Percentiles rank a stretch among this genome's conserved stretches.
Conservation (phyloP, 2,329 filamentous ascomycete species). For the Paecilomyces formosus region DNA sequence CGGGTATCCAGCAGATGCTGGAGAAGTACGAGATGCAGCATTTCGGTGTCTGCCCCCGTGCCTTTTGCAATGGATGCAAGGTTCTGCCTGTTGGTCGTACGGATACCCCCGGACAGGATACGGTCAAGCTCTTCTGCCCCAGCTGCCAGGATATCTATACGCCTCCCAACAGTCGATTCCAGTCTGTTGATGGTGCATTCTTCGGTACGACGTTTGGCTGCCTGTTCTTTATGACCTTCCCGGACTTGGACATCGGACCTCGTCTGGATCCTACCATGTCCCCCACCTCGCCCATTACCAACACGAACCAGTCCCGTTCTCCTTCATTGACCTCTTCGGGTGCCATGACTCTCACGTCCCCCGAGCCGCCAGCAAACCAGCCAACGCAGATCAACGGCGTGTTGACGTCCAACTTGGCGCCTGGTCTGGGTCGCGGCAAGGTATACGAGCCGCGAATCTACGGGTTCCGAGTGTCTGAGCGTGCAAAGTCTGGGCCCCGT, state of each 20-base stretch:
- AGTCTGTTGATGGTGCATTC: conserved; percentile 95
- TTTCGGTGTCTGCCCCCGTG: conserved; percentile 92
- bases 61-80: conserved; percentile 81
- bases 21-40: conserved; percentile 98
- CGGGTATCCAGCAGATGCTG: conserved; percentile 97
- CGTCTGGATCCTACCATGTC: conserved; percentile 49
- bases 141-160: conserved; percentile 96
- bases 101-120: conserved; percentile 92
- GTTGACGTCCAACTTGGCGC: conserved; percentile 76
- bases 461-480: conserved; percentile 88
- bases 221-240: conserved; percentile 97
- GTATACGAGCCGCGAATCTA: conserved; percentile 97
- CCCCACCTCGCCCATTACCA: conserved; percentile 14
- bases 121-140: conserved; percentile 96
- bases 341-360: conserved; percentile 16
- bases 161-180: conserved; percentile 92
- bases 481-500: conserved; percentile 78
- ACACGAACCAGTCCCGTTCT: conserved; percentile 24
- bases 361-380: conserved; percentile 37
- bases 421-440: conserved; percentile 70
- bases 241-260: conserved; percentile 78
- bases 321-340: conserved; percentile 21
- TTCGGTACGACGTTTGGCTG: conserved; percentile 96
- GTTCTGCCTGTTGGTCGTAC: conserved; percentile 90
- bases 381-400: conserved; percentile 70